Evolutionary conservation across 106 monocot genomes (phyloP).

Genomic region (Dendrobium huoshanense): DNA sequence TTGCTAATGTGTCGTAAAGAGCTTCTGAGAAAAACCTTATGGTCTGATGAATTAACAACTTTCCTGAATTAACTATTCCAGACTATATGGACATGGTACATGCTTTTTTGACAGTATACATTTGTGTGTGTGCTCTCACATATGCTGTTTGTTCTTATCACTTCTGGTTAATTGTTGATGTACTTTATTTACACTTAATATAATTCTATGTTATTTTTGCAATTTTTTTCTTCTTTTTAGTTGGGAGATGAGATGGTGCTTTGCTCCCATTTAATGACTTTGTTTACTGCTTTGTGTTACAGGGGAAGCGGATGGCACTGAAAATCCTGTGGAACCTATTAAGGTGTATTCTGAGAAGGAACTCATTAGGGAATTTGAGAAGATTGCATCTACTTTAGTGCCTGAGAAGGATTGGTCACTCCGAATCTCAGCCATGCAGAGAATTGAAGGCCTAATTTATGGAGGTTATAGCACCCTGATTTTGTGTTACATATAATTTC

Average conservation of each 20-base stretch:
- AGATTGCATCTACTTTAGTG: slow-evolving; percentile 77
- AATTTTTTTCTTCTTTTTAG: background rate
- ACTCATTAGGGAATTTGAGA: slow-evolving; percentile 85
- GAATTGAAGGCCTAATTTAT: slow-evolving; percentile 72
- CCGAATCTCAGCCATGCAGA: slow-evolving; percentile 96
- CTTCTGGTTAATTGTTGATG: background rate
- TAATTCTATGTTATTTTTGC: background rate
- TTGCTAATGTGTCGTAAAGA: background rate
- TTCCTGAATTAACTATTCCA: background rate
- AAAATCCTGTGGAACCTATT: slow-evolving; percentile 89
- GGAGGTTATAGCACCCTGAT: background rate
- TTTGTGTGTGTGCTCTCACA: background rate
- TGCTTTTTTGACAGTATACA: too few species aligned
- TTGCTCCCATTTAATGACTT: background rate
- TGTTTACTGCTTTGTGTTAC: background rate
- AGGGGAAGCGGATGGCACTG: slow-evolving; percentile 77
- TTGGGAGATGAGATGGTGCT: background rate
- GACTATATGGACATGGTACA: background rate
- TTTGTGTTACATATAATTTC: background rate
- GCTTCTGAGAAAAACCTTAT: background rate
- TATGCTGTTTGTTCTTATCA: background rate
- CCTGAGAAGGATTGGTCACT: slow-evolving; percentile 98
- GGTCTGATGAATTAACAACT: background rate
- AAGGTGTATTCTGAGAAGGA: slow-evolving; percentile 95
- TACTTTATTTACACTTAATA: background rate